phyloP scores from a whole-genome alignment of 1,284 basidiomycete species.

The Microbotryum violaceum region DNA sequence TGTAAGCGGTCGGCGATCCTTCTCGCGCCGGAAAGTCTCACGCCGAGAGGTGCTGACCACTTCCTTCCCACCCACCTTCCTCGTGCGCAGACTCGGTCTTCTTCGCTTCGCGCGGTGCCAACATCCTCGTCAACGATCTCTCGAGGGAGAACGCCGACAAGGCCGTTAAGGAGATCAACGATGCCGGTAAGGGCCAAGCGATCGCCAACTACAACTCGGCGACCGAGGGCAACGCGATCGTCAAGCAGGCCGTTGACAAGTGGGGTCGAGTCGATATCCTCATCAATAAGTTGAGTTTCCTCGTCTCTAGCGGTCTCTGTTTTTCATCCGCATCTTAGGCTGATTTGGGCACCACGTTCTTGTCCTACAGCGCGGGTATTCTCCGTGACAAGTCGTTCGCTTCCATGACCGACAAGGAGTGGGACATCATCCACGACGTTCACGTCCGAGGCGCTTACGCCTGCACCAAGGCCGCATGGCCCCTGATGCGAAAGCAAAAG shows the following conservation, averaged over 20 bases:
- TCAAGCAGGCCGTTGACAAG: constrained; percentile 70
- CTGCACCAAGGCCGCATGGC: constrained; percentile 96
- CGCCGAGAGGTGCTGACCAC: neutral
- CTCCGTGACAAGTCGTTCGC: constrained; percentile 54
- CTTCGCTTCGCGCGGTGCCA: constrained; percentile 84
- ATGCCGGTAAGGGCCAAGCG: constrained; percentile 65
- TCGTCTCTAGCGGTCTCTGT: neutral
- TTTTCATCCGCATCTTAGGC: neutral
- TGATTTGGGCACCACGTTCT: constrained; percentile 28
- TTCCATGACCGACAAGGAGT: constrained; percentile 44
- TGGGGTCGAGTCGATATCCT: constrained; percentile 78
- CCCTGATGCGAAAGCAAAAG: constrained; percentile 70
- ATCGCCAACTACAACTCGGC: constrained; percentile 81
- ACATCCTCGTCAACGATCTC: constrained; percentile 93
- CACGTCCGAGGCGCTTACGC: constrained; percentile 92
- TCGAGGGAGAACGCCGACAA: constrained; percentile 80
- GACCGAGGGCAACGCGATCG: constrained; percentile 75
- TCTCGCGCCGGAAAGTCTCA: neutral
- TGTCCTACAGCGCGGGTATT: constrained; percentile 93
- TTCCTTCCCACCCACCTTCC: neutral
- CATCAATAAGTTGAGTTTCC: constrained; percentile 34
- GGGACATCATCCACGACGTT: constrained; percentile 52
- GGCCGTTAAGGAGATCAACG: constrained; percentile 81
- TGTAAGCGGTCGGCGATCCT: constrained; percentile 40
- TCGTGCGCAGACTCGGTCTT: constrained; percentile 70